phyloP scores from a whole-genome alignment of 1,284 basidiomycete genomes.

The Ceratobasidium sp. region DNA sequence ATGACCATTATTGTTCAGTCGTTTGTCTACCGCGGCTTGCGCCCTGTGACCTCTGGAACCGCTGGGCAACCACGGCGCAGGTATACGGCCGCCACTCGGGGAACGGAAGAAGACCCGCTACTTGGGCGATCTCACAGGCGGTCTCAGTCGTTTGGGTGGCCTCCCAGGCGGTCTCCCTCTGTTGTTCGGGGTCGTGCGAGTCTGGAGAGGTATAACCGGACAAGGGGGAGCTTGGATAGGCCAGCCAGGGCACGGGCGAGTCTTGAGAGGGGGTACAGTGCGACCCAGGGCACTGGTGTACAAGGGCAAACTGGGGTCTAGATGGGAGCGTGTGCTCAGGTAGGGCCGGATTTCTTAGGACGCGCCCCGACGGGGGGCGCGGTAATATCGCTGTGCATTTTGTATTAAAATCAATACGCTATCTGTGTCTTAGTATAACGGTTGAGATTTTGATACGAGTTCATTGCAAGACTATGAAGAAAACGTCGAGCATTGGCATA shows the following conservation, averaged over 20 bases:
- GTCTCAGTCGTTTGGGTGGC: conserved; percentile 27
- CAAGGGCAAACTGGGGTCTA: conserved; percentile 15
- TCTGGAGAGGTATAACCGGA: conserved; percentile 9
- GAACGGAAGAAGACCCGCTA: conserved; percentile 11
- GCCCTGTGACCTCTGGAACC: background rate
- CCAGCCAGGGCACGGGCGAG: conserved; percentile 3
- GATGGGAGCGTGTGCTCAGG: background rate
- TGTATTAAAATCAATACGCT: conserved; percentile 34
- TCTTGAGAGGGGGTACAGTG: conserved; percentile 15
- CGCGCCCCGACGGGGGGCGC: background rate
- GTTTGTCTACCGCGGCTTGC: conserved; percentile 59
- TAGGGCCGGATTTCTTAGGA: background rate
- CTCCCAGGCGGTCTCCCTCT: conserved; percentile 18
- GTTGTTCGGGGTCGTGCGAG: conserved; percentile 20
- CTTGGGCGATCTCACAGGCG: conserved; percentile 3
- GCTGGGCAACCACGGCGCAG: conserved; percentile 27
- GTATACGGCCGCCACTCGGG: conserved; percentile 11
- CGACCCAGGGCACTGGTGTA: background rate
- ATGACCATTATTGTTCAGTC: conserved; percentile 81
- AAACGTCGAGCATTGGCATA: conserved; percentile 41
- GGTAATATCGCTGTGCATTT: background rate
- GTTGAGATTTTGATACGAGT: conserved; percentile 29
- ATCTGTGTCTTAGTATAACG: conserved; percentile 17
- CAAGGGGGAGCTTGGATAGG: background rate
- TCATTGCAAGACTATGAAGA: conserved; percentile 35